A percentile compares a stretch with the other conserved stretches of the same genome.
These are phyloP conservation scores for Tritrichomonas foetus DNA, from an alignment of 208 protist species.

Conservation along the genomic window DNA sequence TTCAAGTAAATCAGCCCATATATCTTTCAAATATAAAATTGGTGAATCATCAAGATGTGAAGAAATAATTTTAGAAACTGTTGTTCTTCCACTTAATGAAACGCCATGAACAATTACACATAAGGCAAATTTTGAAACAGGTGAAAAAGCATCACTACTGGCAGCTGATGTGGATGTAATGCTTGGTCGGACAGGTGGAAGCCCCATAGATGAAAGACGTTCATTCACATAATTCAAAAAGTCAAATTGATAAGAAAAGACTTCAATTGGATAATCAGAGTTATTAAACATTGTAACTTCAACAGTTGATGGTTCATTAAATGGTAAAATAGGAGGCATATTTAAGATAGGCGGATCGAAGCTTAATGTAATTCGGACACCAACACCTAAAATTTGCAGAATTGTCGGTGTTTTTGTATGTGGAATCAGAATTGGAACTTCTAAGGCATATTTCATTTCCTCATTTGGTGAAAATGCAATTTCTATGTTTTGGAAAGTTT, in stretches of 20 bases:
- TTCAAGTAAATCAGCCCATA: not conserved
- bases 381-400: not conserved
- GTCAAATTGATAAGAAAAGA: constrained; percentile 31
- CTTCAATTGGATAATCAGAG: not conserved
- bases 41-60: not conserved
- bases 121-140: not conserved
- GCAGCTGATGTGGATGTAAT: no score
- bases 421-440: not conserved
- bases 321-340: not conserved
- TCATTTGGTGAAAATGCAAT: not conserved
- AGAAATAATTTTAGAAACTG: constrained; percentile 25
- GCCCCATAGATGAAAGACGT: not conserved
- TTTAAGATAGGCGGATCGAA: not conserved
- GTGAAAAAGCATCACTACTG: not conserved
- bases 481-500: not conserved
- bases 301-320: not conserved
- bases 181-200: no score
- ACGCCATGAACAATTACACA: constrained; percentile 24
- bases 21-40: not conserved
- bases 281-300: not conserved
- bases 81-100: not conserved
- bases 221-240: not conserved
- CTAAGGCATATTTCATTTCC: not conserved
- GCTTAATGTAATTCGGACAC: not conserved
- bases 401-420: not conserved